Conservation (phyloP, 2,329 filamentous ascomycete species). For the Cladosporium sp. region DNA sequence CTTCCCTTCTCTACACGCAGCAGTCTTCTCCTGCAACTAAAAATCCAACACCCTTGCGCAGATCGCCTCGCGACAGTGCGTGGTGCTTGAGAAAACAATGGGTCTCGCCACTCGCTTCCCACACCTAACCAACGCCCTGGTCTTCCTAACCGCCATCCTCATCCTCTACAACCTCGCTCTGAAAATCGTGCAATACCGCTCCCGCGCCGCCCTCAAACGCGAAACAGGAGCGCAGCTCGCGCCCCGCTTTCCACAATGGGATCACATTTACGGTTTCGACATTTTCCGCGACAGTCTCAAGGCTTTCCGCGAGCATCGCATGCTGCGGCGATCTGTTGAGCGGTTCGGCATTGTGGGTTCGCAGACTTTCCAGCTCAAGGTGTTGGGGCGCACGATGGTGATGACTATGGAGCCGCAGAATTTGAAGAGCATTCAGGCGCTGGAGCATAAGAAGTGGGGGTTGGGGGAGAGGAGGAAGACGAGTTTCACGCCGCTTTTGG, state of each 20-base stretch:
- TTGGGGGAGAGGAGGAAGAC: constrained; percentile 32
- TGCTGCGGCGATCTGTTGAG: constrained; percentile 32
- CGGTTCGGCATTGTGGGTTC: constrained; percentile 31
- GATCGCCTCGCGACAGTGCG: too few relatives aligned
- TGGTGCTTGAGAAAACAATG: too few relatives aligned
- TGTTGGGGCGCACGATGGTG: constrained; percentile 31
- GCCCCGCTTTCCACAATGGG: constrained; percentile 33
- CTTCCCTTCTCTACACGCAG: neutral
- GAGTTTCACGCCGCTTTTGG: constrained; percentile 38
- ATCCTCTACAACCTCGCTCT: constrained; percentile 5
- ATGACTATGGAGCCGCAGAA: constrained; percentile 45
- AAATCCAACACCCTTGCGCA: neutral
- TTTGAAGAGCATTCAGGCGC: constrained; percentile 42
- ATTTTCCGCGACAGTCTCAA: constrained; percentile 39
- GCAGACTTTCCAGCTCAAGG: constrained; percentile 36
- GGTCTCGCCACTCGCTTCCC: neutral
- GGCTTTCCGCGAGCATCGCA: constrained; percentile 33
- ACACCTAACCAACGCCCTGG: neutral
- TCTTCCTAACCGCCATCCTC: constrained; percentile 1
- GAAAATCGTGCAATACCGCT: neutral
- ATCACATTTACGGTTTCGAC: constrained; percentile 52
- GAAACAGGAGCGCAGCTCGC: constrained; percentile 1
- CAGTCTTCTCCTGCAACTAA: too few relatives aligned
- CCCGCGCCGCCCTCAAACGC: constrained; percentile 1
- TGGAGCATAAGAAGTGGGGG: constrained; percentile 45